Evolutionary conservation across 1,139 yeast genomes (phyloP), one percentile per base, ranked within the genome.

Genomic region (Pichia sp.): DNA sequence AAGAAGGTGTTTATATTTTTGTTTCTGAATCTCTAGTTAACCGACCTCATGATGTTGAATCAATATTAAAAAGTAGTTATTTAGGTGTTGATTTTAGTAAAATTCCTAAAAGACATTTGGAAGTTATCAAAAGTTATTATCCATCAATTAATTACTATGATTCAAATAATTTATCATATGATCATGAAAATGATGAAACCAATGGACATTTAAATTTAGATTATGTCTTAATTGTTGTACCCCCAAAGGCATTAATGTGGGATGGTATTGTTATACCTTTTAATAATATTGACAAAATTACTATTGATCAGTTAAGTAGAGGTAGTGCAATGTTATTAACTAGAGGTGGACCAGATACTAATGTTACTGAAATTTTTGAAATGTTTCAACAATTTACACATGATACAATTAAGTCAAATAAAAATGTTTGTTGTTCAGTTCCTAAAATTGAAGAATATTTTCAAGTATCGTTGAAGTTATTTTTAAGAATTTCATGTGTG

Each of bases 171-270:
- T 5, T 11, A 10, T 16, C n/a, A 16, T 54, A 53, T 24, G 55
- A 41, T n/a, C 53, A 48, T 31, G 56, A 56, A 28, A 76, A 77
- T 67, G 52, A 78, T 73, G 27, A 62, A 60, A 32, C 68, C 9
- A 37, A 12, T 24, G 12, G 8, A n/a, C 38, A 37, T 27, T 28
- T 39, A 44, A 22, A 35, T 32, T 26, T 40, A 7, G 81, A 87
- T 0, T 87, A 87, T 55, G 74, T 89, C 16, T 58, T 90, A 31
- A 82, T 90, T 0, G 66, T 89, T 24, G 81, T 87, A 56, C 92
- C 96, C 2, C 76, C 82, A 12, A 87, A 86, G 56, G 95, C 97
- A 0, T 75, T 90, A 60, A 79, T 86, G 28, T 90, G 97, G 97
- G 92, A 86, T 52, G 97, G 97, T 2, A 73, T 76, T 25, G 81